Conservation (phyloP, 1,139 yeast species). For the Debaryomycetaceae sp. region DNA sequence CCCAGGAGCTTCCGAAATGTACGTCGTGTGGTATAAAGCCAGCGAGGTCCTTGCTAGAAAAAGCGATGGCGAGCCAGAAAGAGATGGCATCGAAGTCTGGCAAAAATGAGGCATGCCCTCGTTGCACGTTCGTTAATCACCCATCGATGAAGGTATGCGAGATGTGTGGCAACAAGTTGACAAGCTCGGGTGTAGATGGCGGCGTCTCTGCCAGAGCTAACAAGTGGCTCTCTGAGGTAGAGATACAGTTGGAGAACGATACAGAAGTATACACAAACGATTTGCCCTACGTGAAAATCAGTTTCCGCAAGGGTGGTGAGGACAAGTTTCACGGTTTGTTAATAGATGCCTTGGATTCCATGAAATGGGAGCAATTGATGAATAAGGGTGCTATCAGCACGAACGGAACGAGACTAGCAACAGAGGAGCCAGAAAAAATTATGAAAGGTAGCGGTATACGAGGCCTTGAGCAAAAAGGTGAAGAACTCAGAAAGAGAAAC, state of each 20-base stretch:
- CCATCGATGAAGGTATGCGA: slow-evolving; percentile 78
- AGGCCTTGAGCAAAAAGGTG: slow-evolving; percentile 63
- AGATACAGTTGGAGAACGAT: slow-evolving; percentile 19
- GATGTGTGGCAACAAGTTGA: slow-evolving; percentile 70
- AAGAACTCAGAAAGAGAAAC: slow-evolving; percentile 54
- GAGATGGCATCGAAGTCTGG: slow-evolving; percentile 22
- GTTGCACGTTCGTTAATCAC: slow-evolving; percentile 85
- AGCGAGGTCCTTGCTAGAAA: slow-evolving; percentile 9
- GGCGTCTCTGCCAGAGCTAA: slow-evolving; percentile 8
- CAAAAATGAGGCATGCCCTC: slow-evolving; percentile 52
- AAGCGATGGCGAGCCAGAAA: slow-evolving; percentile 11
- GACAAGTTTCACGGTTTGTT: slow-evolving; percentile 42
- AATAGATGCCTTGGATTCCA: slow-evolving; percentile 38
- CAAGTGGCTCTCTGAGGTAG: slow-evolving; percentile 3
- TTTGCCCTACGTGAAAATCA: slow-evolving; percentile 47
- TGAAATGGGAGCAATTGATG: slow-evolving; percentile 43
- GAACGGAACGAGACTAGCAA: slow-evolving; percentile 27
- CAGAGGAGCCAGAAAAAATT: slow-evolving; percentile 8
- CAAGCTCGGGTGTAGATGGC: slow-evolving; percentile 11
- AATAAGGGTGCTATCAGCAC: slow-evolving; percentile 38
- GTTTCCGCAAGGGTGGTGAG: slow-evolving; percentile 64
- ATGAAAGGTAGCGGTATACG: slow-evolving; percentile 53
- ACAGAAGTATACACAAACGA: slow-evolving; percentile 31
- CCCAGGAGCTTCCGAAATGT: slow-evolving; percentile 51
- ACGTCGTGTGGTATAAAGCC: slow-evolving; percentile 69